These are phyloP conservation scores for Zarea fungicola DNA, from an alignment of 2,329 filamentous ascomycete species.

Conservation along the genomic window DNA sequence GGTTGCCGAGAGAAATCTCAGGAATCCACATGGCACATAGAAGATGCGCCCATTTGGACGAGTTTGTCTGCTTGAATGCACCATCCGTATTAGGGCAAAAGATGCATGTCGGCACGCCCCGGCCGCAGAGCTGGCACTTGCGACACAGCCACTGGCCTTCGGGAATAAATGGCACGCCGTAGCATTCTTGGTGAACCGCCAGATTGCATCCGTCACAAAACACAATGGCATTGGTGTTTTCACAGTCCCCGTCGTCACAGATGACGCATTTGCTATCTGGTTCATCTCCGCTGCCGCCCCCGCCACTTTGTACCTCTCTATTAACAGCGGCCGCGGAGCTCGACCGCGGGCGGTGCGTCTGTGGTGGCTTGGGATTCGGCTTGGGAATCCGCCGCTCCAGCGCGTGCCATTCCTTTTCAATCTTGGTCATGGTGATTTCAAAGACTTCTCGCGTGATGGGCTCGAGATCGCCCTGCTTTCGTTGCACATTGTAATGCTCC, in stretches of 20 bases:
- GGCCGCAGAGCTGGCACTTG: conserved; percentile 92
- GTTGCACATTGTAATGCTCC: conserved; percentile 71
- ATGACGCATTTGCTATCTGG: conserved; percentile 97
- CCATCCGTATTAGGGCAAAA: conserved; percentile 98
- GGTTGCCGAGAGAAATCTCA: conserved; percentile 90
- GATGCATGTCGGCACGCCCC: conserved; percentile 89
- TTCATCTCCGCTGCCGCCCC: conserved; percentile 53
- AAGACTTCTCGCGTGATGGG: conserved; percentile 89
- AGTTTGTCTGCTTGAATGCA: conserved; percentile 96
- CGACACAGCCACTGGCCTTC: conserved; percentile 98
- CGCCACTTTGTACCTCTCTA: conserved; percentile 70
- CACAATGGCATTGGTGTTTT: conserved; percentile 98
- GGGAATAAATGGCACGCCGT: conserved; percentile 96
- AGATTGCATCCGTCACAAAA: conserved; percentile 98
- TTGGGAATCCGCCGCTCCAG: conserved; percentile 96
- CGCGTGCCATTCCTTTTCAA: conserved; percentile 97
- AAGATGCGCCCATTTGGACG: conserved; percentile 93
- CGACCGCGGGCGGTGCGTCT: conserved; percentile 86
- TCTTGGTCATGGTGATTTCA: conserved; percentile 97
- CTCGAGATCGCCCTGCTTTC: conserved; percentile 69
- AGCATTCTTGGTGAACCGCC: conserved; percentile 97
- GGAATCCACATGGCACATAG: conserved; percentile 98
- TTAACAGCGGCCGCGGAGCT: conserved; percentile 94
- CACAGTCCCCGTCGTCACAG: conserved; percentile 98
- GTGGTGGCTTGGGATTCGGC: conserved; percentile 90